Conservation (phyloP, 1,284 basidiomycete species). For the Pyrrhoderma noxium region DNA sequence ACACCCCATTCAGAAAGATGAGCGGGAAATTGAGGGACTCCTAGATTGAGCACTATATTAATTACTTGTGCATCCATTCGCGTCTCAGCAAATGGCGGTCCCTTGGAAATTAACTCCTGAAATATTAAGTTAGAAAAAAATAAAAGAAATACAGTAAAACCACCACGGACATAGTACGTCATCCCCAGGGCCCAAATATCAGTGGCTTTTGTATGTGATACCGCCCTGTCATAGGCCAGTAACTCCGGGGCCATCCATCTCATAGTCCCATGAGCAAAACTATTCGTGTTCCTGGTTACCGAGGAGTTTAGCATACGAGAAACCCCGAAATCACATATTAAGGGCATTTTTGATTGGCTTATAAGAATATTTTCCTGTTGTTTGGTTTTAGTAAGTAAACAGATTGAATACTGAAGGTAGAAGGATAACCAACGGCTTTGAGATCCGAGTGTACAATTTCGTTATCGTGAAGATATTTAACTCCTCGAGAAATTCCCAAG, state of each 20-base stretch:
- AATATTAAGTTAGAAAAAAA: background rate
- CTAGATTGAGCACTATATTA: no score
- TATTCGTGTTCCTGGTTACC: background rate
- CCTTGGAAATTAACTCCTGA: background rate
- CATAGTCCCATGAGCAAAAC: background rate
- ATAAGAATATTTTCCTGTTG: constrained; percentile 11
- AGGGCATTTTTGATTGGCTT: background rate
- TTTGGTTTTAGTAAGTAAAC: background rate
- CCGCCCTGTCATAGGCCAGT: background rate
- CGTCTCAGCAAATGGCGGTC: background rate
- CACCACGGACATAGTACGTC: constrained; percentile 9
- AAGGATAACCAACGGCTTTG: constrained; percentile 7
- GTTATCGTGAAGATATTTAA: constrained; percentile 6
- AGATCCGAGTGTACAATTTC: constrained; percentile 15
- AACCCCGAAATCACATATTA: constrained; percentile 13
- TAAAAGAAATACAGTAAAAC: background rate
- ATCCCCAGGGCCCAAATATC: constrained; percentile 15
- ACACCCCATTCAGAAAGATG: no score
- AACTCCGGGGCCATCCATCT: constrained; percentile 13
- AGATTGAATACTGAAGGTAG: background rate
- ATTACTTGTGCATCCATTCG: no score
- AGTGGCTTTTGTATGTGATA: constrained; percentile 1
- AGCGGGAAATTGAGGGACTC: no score
- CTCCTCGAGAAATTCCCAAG: constrained; percentile 5
- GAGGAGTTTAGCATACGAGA: constrained; percentile 5